Conservation (phyloP, 148 eudicot species). For the Suaeda aralocaspica region DNA sequence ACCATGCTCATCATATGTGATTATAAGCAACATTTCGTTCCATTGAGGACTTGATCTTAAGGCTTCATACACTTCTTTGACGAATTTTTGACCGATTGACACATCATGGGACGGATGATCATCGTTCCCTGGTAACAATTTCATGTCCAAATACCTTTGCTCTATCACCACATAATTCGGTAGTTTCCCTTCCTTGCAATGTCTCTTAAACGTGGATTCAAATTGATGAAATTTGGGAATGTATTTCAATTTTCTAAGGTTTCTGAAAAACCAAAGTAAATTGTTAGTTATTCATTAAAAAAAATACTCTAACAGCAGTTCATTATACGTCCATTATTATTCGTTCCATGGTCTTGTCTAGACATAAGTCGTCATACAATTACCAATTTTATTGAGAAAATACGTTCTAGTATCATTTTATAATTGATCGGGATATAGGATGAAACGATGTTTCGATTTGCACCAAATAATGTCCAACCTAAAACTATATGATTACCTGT, state of each 20-base stretch:
- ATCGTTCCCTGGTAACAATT: constrained; percentile 65
- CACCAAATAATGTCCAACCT: not conserved
- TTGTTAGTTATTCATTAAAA: no score
- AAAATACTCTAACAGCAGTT: no score
- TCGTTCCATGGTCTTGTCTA: no score
- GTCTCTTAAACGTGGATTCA: constrained; percentile 62
- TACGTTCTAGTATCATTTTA: no score
- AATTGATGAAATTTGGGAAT: constrained; percentile 55
- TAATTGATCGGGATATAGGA: not conserved
- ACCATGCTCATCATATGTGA: constrained; percentile 60
- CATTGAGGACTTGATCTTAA: constrained; percentile 64
- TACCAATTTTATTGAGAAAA: not conserved
- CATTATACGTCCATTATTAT: no score
- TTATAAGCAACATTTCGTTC: constrained; percentile 52
- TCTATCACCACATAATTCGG: constrained; percentile 88
- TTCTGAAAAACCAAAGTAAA: constrained; percentile 51
- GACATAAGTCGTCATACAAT: no score
- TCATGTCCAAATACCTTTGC: constrained; percentile 59
- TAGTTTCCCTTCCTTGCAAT: constrained; percentile 71
- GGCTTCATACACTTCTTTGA: constrained; percentile 60
- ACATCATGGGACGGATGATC: constrained; percentile 79
- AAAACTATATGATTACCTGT: constrained; percentile 31
- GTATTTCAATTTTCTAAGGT: constrained; percentile 72
- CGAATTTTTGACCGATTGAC: constrained; percentile 44
- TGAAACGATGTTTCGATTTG: not conserved